phyloP scores from a whole-genome alignment of 208 protist species.

The Sergeia podlipaevii region DNA sequence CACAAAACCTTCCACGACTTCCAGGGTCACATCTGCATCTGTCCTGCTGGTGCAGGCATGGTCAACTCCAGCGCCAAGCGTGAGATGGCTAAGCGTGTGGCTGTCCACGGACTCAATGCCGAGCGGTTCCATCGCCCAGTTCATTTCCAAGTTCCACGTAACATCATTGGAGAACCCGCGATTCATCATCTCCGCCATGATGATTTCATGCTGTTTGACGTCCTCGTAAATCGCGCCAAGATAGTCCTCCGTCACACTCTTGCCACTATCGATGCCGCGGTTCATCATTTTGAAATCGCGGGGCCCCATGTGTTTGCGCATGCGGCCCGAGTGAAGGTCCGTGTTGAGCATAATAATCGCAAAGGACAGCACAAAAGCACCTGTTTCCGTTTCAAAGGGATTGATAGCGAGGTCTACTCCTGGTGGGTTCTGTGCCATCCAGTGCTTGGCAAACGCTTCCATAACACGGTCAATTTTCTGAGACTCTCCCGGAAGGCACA shows the following conservation, averaged over 20 bases:
- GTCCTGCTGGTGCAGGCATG: background rate
- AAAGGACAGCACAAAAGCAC: constrained; percentile 96
- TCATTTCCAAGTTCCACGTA: constrained; percentile 81
- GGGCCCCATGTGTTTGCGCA: constrained; percentile 94
- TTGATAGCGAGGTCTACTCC: constrained; percentile 46
- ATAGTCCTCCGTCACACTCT: constrained; percentile 86
- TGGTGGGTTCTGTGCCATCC: constrained; percentile 62
- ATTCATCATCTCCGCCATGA: constrained; percentile 88
- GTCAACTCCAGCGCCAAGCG: background rate
- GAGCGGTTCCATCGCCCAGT: constrained; percentile 1
- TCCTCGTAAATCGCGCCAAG: constrained; percentile 92
- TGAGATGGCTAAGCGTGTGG: background rate
- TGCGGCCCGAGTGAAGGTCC: constrained; percentile 94
- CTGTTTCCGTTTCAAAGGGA: constrained; percentile 75
- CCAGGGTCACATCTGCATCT: no score
- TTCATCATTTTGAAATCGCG: constrained; percentile 95
- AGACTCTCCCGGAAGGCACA: constrained; percentile 89
- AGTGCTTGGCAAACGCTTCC: constrained; percentile 84
- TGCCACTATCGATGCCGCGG: constrained; percentile 94
- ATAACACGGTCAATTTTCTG: constrained; percentile 95
- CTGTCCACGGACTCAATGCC: constrained; percentile 8
- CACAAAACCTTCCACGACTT: constrained; percentile 39
- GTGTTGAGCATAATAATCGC: constrained; percentile 99
- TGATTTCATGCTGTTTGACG: constrained; percentile 90
- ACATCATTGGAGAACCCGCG: constrained; percentile 74